Percentiles rank a stretch among this genome's conserved stretches.
Conservation (phyloP, 768 basidiomycete genomes). For the Boletus pseudopeckii region DNA sequence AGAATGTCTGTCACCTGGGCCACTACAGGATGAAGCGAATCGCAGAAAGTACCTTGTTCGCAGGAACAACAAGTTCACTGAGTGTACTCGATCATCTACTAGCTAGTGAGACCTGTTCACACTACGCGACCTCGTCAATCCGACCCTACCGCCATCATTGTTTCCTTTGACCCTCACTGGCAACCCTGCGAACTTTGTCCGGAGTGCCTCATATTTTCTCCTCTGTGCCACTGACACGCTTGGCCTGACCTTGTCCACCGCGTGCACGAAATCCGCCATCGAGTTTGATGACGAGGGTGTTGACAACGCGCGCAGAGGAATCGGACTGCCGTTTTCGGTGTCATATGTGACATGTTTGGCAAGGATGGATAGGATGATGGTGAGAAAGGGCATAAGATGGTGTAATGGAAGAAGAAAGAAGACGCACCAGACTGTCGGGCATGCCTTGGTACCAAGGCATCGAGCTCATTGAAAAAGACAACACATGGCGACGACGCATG, state of each 20-base stretch:
- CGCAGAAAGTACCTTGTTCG: too few relatives aligned
- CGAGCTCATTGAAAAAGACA: constrained; percentile 93
- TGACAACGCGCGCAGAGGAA: constrained; percentile 85
- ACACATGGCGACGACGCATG: constrained; percentile 92
- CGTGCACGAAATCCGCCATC: constrained; percentile 38
- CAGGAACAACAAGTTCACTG: too few relatives aligned
- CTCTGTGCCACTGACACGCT: neutral
- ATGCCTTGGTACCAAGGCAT: constrained; percentile 85
- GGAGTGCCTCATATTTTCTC: neutral
- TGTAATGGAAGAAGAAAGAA: neutral
- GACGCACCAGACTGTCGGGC: constrained; percentile 82
- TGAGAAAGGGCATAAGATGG: too few relatives aligned
- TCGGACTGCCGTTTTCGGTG: constrained; percentile 52
- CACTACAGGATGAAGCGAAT: too few relatives aligned
- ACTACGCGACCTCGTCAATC: neutral
- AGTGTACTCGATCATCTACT: too few relatives aligned
- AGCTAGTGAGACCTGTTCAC: too few relatives aligned
- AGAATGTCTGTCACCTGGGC: too few relatives aligned
- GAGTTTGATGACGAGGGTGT: constrained; percentile 90
- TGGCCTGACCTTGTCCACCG: neutral
- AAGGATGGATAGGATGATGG: neutral
- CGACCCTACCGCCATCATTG: neutral
- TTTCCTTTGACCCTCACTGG: neutral
- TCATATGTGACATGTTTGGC: neutral
- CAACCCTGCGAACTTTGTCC: neutral